Evolutionary conservation across 2,329 filamentous ascomycete genomes (phyloP), one percentile per base, ranked within the genome.

Genomic region (Xylariaceae sp.): DNA sequence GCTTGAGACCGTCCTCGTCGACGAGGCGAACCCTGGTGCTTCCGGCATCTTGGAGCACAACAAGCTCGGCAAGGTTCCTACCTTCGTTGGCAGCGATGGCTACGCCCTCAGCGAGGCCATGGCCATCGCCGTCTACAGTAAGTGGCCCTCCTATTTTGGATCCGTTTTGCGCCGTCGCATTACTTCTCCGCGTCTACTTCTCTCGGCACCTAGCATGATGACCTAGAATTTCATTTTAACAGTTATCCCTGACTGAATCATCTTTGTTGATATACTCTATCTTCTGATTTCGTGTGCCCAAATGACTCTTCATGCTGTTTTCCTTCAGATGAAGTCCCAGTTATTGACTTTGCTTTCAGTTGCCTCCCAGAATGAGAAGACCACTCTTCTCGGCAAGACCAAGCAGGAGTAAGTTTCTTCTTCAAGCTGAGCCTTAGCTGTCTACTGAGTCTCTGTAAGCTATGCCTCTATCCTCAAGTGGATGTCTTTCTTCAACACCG

Each of bases 361-460:
- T 73, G 91, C 94, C 69, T 97, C 94, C 67, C 94, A 99, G 80
- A 99, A 99, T 76, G 94, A 97, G 87, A 97, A 97, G 88, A 99
- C 94, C 68, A 95, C 91, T 66, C 91, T 99, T 64, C 86, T 99
- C 68, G 94, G 94, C 72, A 97, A 97, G 87, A 99, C 92, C 79
- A 99, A 99, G 88, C 92, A 99, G 82, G 94, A 99, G 85, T 91
- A 78, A 73, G 80, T 72, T 55, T n/a, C 43, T 4, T 19, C 22
- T 44, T 10, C 2, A 8, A 32, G 3, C 21, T 32, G 10, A 21
- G 7, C 15, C 19, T 18, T 10, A 22, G 30, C 10, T 2, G 16
- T 26, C 19, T 13, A 61, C 70, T 71, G 59, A 72, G 43, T 43
- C 43, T 41, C 21, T 2, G 26, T 16, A 60, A 85, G 81, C 74